Evolutionary conservation across 768 basidiomycete genomes (phyloP), one percentile per base, ranked within the genome.

Genomic region (Brasilioporus rufonigricans): DNA sequence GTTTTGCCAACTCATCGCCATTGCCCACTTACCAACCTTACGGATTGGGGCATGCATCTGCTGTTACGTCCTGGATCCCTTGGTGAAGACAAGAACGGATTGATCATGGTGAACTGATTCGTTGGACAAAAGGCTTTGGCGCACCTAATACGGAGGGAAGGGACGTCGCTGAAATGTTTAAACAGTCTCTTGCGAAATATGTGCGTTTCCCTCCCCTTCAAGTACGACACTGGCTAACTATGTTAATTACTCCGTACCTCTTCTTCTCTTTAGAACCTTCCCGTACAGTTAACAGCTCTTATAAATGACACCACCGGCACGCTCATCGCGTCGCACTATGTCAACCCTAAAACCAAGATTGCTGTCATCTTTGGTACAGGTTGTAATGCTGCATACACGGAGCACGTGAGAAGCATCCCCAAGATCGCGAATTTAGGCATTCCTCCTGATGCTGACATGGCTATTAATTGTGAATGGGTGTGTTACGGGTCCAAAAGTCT

Each of bases 71-170:
- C 23, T 36, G 21, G 5, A 40, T 48, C 35, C 29, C 44, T 33
- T 43, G 45, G 3, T 60, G 12, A 70, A 95, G 91, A n/a, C 97
- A 98, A 79, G 81, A 87, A 36, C 80, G 83, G 50, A 98, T 99
- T 59, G 93, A 98, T 71, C 93, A 98, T 58, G 96, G 93, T 23
- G 81, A 83, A 56, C 86, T 98, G 35, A 93, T 98, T 64, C 88
- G 96, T 18, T 99, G 97, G 97, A 99, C 97, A n/a, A 99, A 99
- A 73, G 97, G 97, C 59, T 98, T 98, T 64, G 93, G 93, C 31
- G 90, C 90, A 0, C 69, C 82, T 5, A 93, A 95, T 67, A 93
- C 92, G 18, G 97, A 98, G 72, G 95, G 95, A 18, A 76, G 82
- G 51, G 92, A 99, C 64, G 93, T 96, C 13, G 95, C 92, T 5